These are phyloP conservation scores for Pyricularia pennisetigena DNA, from an alignment of 2,329 filamentous ascomycete genomes.

Conservation along the genomic window DNA sequence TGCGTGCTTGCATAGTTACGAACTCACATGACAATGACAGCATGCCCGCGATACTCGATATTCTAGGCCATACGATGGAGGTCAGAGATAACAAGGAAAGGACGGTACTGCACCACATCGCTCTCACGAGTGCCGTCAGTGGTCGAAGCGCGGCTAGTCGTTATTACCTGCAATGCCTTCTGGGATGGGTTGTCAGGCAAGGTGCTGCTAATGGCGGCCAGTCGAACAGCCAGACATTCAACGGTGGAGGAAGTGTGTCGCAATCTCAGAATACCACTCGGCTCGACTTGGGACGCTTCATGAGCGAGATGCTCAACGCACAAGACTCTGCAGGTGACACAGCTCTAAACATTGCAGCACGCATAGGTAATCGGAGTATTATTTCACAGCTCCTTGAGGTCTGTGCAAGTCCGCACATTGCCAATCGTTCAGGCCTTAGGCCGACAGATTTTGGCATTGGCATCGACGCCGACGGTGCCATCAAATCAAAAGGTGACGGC, in stretches of 20 bases:
- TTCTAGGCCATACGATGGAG: slow-evolving; percentile 83
- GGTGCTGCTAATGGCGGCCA: slow-evolving; percentile 26
- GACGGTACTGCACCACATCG: slow-evolving; percentile 92
- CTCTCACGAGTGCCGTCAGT: slow-evolving; percentile 90
- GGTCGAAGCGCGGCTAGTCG: slow-evolving; percentile 84
- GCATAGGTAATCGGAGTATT: slow-evolving; percentile 88
- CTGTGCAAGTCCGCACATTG: slow-evolving; percentile 83
- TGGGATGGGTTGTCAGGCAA: slow-evolving; percentile 90
- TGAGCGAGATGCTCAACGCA: slow-evolving; percentile 94
- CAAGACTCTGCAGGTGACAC: slow-evolving; percentile 93
- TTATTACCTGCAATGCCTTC: slow-evolving; percentile 88
- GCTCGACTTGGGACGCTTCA: slow-evolving; percentile 85
- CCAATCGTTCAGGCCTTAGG: slow-evolving; percentile 79
- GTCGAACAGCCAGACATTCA: slow-evolving; percentile 16
- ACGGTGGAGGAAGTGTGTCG: slow-evolving; percentile 7
- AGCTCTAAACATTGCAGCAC: slow-evolving; percentile 83
- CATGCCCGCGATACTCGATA: slow-evolving; percentile 83
- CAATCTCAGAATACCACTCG: slow-evolving; percentile 35
- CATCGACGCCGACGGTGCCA: slow-evolving; percentile 40
- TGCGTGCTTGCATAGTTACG: slow-evolving; percentile 85
- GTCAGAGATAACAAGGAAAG: slow-evolving; percentile 80
- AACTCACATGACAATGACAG: slow-evolving; percentile 89
- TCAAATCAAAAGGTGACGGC: slow-evolving; percentile 15
- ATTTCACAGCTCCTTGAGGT: slow-evolving; percentile 96
- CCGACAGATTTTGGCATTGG: slow-evolving; percentile 94